Base-by-base conservation (phyloP, 2,329 filamentous ascomycete species). In the Botrytis hyacinthi region DNA sequence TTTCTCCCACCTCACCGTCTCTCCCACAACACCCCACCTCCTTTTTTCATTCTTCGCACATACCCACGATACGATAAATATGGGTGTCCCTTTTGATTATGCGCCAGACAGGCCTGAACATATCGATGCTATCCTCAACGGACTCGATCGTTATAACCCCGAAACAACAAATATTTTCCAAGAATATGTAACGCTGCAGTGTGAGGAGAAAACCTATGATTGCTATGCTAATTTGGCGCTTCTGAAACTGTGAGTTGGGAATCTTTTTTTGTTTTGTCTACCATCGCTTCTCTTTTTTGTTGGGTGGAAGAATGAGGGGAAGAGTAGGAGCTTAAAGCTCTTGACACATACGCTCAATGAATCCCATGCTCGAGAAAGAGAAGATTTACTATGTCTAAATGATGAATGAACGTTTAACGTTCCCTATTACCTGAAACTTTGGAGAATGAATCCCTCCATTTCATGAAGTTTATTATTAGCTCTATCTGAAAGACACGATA, bases 131-230 rank as follows among this genome's bases (percentile, higher is more conserved):
- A 98, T 99, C 82, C 94, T 99, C 82, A 97, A 95, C 85, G 95
- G 96, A 79, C 93, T 99, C 77, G 96, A 99, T 85, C 90, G 96
- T 81, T 99, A 99, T 87, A 99, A 99, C 85, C 96, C 96, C 60
- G 96, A 99, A 87, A 97, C 96, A 70, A 97, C 97, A 68, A 89
- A 90, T 76, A 88, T 93, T 78, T 96, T 99, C 84, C 95, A 99
- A 88, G 92, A 93, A 83, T 99, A 99, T 85, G 92, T 99, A 76
- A 88, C 89, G 81, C 91, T 94, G 84, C 96, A 99, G 86, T 99
- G 96, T 87, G 95, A 98, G 85, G 91, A 93, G 84, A 92, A 94
- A 85, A 95, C 92, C 79, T 95, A 94, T 85, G 96, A 99, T 85
- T 93, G 92, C 87, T 98, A 98, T 85, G 94, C 96, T 80, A 99